Base-by-base conservation (phyloP, 225 moss, liverwort and hornwort species). In the Ulota crispa region DNA sequence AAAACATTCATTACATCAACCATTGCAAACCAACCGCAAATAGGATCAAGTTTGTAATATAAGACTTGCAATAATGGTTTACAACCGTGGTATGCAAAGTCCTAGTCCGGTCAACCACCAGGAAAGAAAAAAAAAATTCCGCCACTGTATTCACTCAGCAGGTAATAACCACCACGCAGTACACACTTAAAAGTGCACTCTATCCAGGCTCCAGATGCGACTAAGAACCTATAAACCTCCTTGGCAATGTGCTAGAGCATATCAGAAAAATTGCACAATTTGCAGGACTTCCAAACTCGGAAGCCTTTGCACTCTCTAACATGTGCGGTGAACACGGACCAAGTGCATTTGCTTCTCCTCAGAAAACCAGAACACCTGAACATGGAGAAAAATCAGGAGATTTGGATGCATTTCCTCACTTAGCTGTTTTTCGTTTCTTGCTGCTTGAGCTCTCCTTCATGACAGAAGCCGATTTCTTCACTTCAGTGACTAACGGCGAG, bases 91-190 rank as follows among this genome's bases (percentile, higher is more conserved):
- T 1, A 45, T 45, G 45, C 45, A 4, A 27, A 24, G 63, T 18
- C 3, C 3, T 13, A 52, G 18, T 65, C 39, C 18, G 10, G n/a
- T 24, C 62, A 63, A 32, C 56, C 0, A 23, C 47, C 15, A 0
- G 18, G 43, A 54, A 45, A n/a, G n/a, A 66, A 14, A 77, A 68
- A 65, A 76, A 77, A 72, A 70, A 34, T 60, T 60, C 71, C 82
- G 82, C 82, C 79, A 82, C 60, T 72, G 76, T 72, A 72, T 82
- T 85, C 85, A 85, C 73, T 85, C 88, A 77, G 57, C 57, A 84
- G 8, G 69, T 7, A 36, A 10, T 28, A 70, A 64, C 45, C 72
- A 83, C 67, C 69, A 13, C 70, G 70, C 64, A 57, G 50, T 57
- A 70, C 61, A 75, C 16, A 75, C 16, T 82, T 37, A 23, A 3